phyloP scores from a whole-genome alignment of 352 stramenopile genomes.

The Globisporangium parvum region DNA sequence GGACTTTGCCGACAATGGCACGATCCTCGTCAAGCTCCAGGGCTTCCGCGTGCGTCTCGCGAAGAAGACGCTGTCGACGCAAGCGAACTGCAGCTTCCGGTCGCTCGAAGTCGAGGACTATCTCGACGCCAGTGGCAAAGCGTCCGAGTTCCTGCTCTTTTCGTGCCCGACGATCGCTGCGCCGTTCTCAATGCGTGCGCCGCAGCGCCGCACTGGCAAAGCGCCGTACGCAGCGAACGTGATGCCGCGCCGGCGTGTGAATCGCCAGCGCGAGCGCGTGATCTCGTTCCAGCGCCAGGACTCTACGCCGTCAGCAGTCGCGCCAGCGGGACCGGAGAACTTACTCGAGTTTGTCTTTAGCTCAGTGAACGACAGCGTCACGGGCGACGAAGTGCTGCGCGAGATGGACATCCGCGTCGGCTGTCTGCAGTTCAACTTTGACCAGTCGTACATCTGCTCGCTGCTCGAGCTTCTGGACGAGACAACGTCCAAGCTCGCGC shows the following conservation, averaged over 20 bases:
- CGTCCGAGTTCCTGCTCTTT: slow-evolving; percentile 74
- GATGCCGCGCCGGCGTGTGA: slow-evolving; percentile 22
- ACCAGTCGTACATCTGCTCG: slow-evolving; percentile 80
- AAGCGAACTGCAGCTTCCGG: slow-evolving; percentile 57
- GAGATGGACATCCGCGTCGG: slow-evolving; percentile 72
- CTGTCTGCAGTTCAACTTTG: slow-evolving; percentile 77
- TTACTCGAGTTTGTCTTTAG: slow-evolving; percentile 62
- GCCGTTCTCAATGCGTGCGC: slow-evolving; percentile 55
- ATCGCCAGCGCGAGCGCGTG: slow-evolving; percentile 51
- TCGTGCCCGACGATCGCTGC: slow-evolving; percentile 63
- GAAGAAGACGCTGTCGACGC: slow-evolving; percentile 77
- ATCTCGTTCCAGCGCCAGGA: slow-evolving; percentile 48
- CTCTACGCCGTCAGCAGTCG: slow-evolving; percentile 12
- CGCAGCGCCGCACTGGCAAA: slow-evolving; percentile 22
- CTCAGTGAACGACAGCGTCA: slow-evolving; percentile 54
- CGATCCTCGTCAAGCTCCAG: slow-evolving; percentile 71
- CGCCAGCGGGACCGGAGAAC: slow-evolving; percentile 26
- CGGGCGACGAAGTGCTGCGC: slow-evolving; percentile 38
- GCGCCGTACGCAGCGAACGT: slow-evolving; percentile 24
- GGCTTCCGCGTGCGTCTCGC: slow-evolving; percentile 72
- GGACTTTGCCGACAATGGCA: slow-evolving; percentile 52
- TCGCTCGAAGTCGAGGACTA: slow-evolving; percentile 80
- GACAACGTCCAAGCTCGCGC: slow-evolving; percentile 41
- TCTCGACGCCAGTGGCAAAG: slow-evolving; percentile 47
- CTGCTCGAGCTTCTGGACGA: slow-evolving; percentile 72